phyloP scores from a whole-genome alignment of 495 filamentous ascomycete genomes.

The Trichocladium antarcticum region DNA sequence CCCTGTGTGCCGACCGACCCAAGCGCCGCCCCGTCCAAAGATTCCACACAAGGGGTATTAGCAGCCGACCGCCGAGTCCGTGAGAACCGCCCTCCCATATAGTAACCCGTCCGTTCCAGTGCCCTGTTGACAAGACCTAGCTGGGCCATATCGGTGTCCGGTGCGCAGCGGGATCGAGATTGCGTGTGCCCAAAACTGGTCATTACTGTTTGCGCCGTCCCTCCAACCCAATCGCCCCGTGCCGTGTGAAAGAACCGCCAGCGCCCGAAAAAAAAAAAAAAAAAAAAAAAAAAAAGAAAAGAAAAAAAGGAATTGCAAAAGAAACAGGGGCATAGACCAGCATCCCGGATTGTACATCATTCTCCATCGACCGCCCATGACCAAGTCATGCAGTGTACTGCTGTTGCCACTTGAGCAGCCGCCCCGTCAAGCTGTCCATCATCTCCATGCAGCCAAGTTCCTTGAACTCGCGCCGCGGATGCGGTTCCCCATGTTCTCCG shows the following conservation, averaged over 20 bases:
- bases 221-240: neutral
- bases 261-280: neutral
- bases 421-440: constrained; percentile 69
- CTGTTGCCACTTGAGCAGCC: constrained; percentile 70
- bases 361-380: neutral
- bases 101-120: neutral
- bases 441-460: constrained; percentile 62
- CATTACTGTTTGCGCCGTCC: neutral
- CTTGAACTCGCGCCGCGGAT: constrained; percentile 46
- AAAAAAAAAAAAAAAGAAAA: constrained; percentile 6
- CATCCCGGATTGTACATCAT: neutral
- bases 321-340: no score
- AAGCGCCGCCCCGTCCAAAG: constrained; percentile 1
- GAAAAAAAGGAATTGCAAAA: no score
- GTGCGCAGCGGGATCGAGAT: neutral
- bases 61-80: constrained; percentile 2
- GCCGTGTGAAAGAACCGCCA: neutral
- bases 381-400: constrained; percentile 31
- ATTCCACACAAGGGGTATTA: constrained; percentile 1
- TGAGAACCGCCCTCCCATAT: constrained; percentile 4
- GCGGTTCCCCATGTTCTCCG: neutral
- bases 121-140: neutral
- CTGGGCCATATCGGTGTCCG: neutral
- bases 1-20: neutral
- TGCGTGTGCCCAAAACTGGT: neutral